Conservation (phyloP, 371 early-diverging fungal genomes). For the Batkoa obscura region DNA sequence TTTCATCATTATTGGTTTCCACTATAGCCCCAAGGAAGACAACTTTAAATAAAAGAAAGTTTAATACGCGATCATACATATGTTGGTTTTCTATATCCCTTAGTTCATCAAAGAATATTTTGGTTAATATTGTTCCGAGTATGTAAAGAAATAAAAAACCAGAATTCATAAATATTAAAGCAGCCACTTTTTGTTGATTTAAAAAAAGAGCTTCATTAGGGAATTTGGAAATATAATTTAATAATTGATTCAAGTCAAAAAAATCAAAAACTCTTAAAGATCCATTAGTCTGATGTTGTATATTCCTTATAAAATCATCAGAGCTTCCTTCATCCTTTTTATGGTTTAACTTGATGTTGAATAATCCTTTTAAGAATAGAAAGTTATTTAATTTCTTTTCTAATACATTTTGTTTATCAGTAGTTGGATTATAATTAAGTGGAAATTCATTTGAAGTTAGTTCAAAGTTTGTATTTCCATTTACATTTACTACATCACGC, state of each 20-base stretch:
- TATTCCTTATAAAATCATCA: too few relatives aligned
- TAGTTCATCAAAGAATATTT: constrained; percentile 31
- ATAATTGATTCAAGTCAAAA: neutral
- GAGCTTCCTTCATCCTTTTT: neutral
- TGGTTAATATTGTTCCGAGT: constrained; percentile 25
- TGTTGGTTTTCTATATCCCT: constrained; percentile 39
- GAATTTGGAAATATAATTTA: neutral
- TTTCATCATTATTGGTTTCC: constrained; percentile 39
- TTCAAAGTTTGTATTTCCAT: neutral
- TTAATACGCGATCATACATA: constrained; percentile 42
- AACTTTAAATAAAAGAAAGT: constrained; percentile 42
- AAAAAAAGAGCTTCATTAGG: neutral
- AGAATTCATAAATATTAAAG: constrained; percentile 37
- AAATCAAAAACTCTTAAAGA: neutral
- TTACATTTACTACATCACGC: neutral
- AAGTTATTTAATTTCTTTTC: neutral
- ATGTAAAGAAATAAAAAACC: constrained; percentile 29
- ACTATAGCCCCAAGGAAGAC: constrained; percentile 45
- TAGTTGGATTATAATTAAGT: neutral
- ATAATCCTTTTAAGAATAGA: neutral
- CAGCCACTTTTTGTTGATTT: neutral
- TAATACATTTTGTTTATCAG: neutral
- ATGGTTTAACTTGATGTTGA: neutral
- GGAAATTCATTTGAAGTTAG: neutral
- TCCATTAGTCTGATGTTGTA: too few relatives aligned